Conservation (phyloP, 192 early-diverging fungal genomes). For the Allomyces arbusculus region DNA sequence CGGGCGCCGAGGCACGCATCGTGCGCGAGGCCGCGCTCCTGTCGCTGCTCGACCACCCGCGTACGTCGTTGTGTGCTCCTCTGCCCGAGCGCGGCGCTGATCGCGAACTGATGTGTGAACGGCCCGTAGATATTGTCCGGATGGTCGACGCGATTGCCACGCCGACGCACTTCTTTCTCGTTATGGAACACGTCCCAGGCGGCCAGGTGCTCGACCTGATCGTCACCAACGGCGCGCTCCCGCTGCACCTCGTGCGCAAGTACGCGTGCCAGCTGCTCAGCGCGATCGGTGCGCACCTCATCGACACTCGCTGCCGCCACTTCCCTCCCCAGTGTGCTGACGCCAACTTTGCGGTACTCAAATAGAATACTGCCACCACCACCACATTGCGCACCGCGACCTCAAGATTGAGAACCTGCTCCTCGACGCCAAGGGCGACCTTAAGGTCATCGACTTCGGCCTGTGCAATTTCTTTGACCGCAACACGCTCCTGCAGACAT, state of each 20-base stretch:
- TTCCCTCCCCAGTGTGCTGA: no score
- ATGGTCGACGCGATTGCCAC: constrained; percentile 22
- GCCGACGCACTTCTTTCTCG: constrained; percentile 21
- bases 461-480: constrained; percentile 60
- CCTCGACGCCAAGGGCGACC: constrained; percentile 29
- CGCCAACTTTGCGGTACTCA: not conserved
- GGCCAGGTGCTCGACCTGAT: constrained; percentile 27
- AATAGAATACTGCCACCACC: constrained; percentile 31
- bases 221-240: constrained; percentile 4
- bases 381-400: constrained; percentile 47
- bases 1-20: not conserved
- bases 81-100: no score
- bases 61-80: not conserved
- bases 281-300: no score
- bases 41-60: not conserved
- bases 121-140: constrained; percentile 18
- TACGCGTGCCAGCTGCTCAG: no score
- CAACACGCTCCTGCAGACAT: constrained; percentile 46
- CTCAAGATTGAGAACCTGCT: constrained; percentile 74
- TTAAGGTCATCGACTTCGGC: constrained; percentile 70
- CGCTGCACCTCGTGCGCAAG: no score
- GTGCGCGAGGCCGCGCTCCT: not conserved
- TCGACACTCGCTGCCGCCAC: no score
- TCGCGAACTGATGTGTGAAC: no score
- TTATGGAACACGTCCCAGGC: constrained; percentile 24